phyloP scores from a whole-genome alignment of 23 red algal species.

The Gracilariopsis chorda region DNA sequence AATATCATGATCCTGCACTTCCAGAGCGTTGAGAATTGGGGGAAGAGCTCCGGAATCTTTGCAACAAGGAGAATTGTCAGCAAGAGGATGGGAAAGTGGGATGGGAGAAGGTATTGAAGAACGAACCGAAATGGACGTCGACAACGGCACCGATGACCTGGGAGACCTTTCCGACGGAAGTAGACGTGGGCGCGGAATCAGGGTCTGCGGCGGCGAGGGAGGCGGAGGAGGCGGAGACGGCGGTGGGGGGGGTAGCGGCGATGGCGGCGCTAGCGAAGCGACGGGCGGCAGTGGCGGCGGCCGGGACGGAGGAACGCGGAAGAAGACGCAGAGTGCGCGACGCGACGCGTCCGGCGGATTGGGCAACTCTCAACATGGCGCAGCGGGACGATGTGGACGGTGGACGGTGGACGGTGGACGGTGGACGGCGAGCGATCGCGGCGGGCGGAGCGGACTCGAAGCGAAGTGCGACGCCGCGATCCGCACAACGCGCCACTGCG shows the following conservation, averaged over 20 bases:
- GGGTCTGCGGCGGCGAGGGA: constrained; percentile 28
- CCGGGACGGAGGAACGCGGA: constrained; percentile 4
- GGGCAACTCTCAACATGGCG: constrained; percentile 43
- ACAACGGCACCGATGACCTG: constrained; percentile 99
- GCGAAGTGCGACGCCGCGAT: not conserved
- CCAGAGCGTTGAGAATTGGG: constrained; percentile 92
- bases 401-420: not conserved
- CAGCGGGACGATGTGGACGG: not conserved
- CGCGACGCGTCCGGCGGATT: constrained; percentile 39
- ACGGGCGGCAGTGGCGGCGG: constrained; percentile 26
- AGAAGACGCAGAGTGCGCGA: constrained; percentile 29
- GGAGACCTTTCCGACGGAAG: constrained; percentile 74
- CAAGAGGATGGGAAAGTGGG: not conserved
- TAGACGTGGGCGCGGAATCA: constrained; percentile 8
- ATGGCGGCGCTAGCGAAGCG: constrained; percentile 24
- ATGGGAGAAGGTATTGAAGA: not conserved
- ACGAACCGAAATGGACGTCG: constrained; percentile 92
- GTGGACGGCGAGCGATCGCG: not conserved
- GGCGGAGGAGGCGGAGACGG: constrained; percentile 8
- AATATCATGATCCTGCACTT: constrained; percentile 91
- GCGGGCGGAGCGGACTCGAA: not conserved
- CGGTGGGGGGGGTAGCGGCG: constrained; percentile 7
- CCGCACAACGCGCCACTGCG: not conserved
- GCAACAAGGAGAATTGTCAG: not conserved
- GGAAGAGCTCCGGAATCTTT: constrained; percentile 72